Conservation (phyloP, 805 yeast species). For the Torulaspora delbrueckii region DNA sequence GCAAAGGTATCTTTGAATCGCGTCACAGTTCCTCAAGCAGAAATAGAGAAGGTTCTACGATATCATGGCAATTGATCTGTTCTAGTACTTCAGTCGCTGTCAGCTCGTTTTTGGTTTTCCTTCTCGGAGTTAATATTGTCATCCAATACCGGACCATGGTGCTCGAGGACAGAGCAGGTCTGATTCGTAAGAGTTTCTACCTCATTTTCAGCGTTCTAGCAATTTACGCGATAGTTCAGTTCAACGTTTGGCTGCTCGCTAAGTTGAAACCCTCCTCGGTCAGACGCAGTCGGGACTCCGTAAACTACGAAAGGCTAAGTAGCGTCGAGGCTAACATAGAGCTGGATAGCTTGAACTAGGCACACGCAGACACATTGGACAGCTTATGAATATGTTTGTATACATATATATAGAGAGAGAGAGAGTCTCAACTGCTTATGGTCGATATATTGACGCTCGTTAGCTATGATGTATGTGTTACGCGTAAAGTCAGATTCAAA, state of each 20-base stretch:
- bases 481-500: conserved; percentile 3
- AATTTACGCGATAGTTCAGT: conserved; percentile 17
- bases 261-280: conserved; percentile 5
- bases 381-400: too few species aligned
- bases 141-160: conserved; percentile 36
- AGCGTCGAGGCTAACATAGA: conserved; percentile 9
- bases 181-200: conserved; percentile 16
- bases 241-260: conserved; percentile 18
- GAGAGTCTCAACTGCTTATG: neutral
- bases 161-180: conserved; percentile 13
- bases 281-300: neutral
- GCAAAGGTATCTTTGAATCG: conserved; percentile 15
- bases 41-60: conserved; percentile 12
- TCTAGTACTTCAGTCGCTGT: conserved; percentile 28
- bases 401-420: neutral
- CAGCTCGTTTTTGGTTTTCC: conserved; percentile 30
- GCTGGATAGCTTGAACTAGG: conserved; percentile 4
- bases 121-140: conserved; percentile 35
- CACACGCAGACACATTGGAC: too few species aligned
- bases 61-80: conserved; percentile 22
- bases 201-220: conserved; percentile 18
- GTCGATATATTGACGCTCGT: neutral
- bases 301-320: conserved; percentile 7
- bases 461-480: neutral
- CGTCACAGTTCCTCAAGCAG: conserved; percentile 21